phyloP scores from a whole-genome alignment of 2,329 filamentous ascomycete genomes.

The Dactylellina cionopaga region DNA sequence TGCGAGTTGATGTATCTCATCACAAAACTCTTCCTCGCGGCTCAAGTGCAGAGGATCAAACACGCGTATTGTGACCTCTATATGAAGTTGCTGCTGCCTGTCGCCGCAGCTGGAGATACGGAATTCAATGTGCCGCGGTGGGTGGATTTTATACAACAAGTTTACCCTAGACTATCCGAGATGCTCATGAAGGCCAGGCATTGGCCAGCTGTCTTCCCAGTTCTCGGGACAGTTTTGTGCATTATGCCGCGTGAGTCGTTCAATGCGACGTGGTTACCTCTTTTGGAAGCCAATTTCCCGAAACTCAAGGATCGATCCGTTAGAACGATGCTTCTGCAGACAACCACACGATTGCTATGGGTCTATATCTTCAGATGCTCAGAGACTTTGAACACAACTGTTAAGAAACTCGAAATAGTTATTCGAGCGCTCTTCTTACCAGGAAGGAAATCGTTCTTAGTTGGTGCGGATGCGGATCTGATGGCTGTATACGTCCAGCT shows the following conservation, averaged over 20 bases:
- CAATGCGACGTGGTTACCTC: constrained; percentile 82
- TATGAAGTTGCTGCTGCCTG: constrained; percentile 83
- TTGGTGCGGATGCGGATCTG: constrained; percentile 83
- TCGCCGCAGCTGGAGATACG: constrained; percentile 80
- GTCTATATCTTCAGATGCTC: constrained; percentile 88
- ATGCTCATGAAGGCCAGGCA: constrained; percentile 92
- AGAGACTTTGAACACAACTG: constrained; percentile 74
- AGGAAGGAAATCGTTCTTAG: constrained; percentile 75
- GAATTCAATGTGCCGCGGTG: constrained; percentile 85
- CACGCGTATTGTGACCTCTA: constrained; percentile 93
- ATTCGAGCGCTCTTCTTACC: constrained; percentile 83
- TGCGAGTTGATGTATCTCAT: constrained; percentile 88
- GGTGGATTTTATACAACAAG: constrained; percentile 81
- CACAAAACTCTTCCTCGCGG: constrained; percentile 81
- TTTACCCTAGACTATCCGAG: constrained; percentile 80
- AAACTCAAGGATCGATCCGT: constrained; percentile 85
- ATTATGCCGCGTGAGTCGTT: constrained; percentile 87
- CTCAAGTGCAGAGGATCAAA: constrained; percentile 89
- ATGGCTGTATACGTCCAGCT: constrained; percentile 92
- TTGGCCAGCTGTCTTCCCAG: constrained; percentile 87
- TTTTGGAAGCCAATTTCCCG: constrained; percentile 73
- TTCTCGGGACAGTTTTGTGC: constrained; percentile 87
- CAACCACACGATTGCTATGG: constrained; percentile 90
- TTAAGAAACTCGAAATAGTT: constrained; percentile 88
- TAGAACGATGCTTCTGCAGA: constrained; percentile 82